phyloP scores from a whole-genome alignment of 257 asterid species.

The Solanum appendiculatum region DNA sequence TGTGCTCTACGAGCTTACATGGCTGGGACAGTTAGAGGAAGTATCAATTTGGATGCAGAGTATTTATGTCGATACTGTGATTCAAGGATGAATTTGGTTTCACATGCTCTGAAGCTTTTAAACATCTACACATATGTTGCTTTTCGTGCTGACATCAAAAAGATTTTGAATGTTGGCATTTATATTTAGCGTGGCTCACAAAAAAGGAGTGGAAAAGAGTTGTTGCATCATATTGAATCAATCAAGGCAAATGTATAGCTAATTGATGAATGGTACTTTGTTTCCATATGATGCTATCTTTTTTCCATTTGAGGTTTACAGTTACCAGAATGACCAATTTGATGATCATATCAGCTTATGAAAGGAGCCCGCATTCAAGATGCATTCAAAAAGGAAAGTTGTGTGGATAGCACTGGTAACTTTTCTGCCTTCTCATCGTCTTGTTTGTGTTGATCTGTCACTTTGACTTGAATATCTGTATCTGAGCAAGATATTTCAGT shows the following conservation, averaged over 20 bases:
- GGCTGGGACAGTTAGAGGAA: conserved; percentile 83
- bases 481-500: neutral
- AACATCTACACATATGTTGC: conserved; percentile 29
- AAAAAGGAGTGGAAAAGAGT: conserved; percentile 33
- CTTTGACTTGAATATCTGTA: neutral
- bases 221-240: conserved; percentile 35
- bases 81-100: conserved; percentile 53
- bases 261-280: neutral
- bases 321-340: too few relatives aligned
- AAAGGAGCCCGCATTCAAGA: neutral
- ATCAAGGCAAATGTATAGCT: conserved; percentile 52
- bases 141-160: conserved; percentile 30
- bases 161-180: conserved; percentile 37
- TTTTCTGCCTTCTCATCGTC: neutral
- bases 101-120: conserved; percentile 40
- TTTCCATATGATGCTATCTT: too few relatives aligned
- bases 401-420: neutral
- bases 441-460: neutral
- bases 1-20: conserved; percentile 69
- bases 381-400: too few relatives aligned
- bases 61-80: conserved; percentile 81
- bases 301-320: too few relatives aligned
- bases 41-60: conserved; percentile 69
- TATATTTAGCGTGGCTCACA: conserved; percentile 40
- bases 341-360: neutral